Base-by-base conservation (phyloP, 139 green algal species). In the Micromonas commoda region DNA sequence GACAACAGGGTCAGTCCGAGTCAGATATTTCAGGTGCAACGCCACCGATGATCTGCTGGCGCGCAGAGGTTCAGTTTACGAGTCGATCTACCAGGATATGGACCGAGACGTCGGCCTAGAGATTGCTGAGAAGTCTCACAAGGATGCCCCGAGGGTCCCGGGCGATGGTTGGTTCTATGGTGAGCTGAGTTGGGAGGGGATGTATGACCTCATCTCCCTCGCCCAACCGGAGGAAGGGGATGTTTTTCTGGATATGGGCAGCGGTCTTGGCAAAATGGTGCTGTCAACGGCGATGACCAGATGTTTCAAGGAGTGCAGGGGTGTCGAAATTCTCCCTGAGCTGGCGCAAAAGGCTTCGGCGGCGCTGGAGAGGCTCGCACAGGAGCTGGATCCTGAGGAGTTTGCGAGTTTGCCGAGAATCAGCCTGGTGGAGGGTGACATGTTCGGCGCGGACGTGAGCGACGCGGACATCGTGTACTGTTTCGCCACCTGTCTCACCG, bases 91-190 rank as follows among this genome's bases (percentile, higher is more conserved):
- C 45, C 9, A 57, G 16, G 16, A 57, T 16, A 9, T 57, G 45
- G 45, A 16, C 9, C 9, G 45, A 16, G 45, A 57, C 45, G 45
- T 57, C 61, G 61, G n/a, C n/a, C 61, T 68, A 4, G 61, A 68
- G 24, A 68, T 68, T 20, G 61, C 61, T 4, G 61, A 68, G 61
- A 13, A 20, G 9, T 29, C 9, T 29, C 61, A 68, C 61, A 20
- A 29, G 9, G 26, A 5, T 5, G 4, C 16, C 61, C 16, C 61
- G 61, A 29, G 61, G n/a, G 61, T 32, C n/a, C n/a, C 61, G 5
- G 61, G 61, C n/a, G 61, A 68, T 20, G 61, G 26, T 19, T 68
- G 61, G 61, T 68, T 68, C 26, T 68, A 68, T 20, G 61, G 61
- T 20, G 61, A 68, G 26, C 61, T 68, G 9, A 32, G 5, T 13